Evolutionary conservation across 148 eudicot species (phyloP).

Genomic region (Rhododendron molle): DNA sequence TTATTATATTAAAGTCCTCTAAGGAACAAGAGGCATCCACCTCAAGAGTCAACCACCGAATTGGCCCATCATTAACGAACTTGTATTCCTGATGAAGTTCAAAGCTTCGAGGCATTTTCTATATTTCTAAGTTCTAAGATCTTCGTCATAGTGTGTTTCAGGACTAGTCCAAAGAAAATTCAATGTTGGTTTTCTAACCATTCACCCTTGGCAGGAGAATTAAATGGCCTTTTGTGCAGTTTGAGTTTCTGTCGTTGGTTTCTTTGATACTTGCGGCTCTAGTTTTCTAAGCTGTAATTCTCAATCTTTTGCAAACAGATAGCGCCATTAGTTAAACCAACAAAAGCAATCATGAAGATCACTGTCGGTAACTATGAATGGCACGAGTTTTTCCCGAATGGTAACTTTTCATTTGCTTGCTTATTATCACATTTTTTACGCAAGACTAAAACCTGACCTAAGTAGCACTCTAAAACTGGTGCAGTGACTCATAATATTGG

Average conservation of each 20-base stretch:
- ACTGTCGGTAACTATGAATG: constrained; percentile 61
- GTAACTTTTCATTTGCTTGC: constrained; percentile 32
- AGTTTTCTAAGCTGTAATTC: constrained; percentile 15
- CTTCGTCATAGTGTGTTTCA: neutral
- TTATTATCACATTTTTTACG: neutral
- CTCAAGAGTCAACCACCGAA: neutral
- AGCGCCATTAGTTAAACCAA: constrained; percentile 74
- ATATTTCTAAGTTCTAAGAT: neutral
- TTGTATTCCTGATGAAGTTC: neutral
- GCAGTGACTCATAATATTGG: constrained; percentile 74
- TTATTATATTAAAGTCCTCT: neutral
- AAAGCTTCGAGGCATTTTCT: neutral
- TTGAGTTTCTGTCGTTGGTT: neutral
- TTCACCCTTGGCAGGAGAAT: neutral
- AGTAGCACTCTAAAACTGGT: constrained; percentile 27
- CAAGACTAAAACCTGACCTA: constrained; percentile 14
- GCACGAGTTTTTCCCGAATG: constrained; percentile 90
- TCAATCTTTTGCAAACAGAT: constrained; percentile 39
- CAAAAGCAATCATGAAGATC: constrained; percentile 67
- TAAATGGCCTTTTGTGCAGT: neutral
- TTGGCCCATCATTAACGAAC: neutral
- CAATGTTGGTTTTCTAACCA: neutral
- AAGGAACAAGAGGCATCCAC: neutral
- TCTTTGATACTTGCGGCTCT: neutral
- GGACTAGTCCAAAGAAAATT: neutral